Evolutionary conservation across 495 filamentous ascomycete genomes (phyloP), one percentile per base, ranked within the genome.

Genomic region (Penicillium angulare): DNA sequence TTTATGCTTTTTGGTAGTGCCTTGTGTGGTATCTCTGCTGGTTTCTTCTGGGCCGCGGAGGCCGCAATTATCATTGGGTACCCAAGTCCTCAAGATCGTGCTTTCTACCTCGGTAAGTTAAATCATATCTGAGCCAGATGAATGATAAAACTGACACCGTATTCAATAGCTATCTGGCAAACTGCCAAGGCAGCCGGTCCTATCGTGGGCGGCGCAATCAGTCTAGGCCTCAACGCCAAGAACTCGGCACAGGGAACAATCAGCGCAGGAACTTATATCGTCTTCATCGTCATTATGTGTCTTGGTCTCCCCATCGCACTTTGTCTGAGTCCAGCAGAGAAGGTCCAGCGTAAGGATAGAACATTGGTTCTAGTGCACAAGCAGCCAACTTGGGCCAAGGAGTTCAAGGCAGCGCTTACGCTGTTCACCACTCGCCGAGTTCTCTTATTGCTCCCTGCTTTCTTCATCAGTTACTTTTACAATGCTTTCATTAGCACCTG

Each of bases 11-110:
- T 86, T 44, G 83, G 84, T n/a, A 79, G 80, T 17, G 82, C 79
- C 5, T 60, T 82, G 29, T 86, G 83, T 56, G 84, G 84, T 43
- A 73, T 86, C 41, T 81, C 78, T 0, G 83, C 83, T 0, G 81
- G 82, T 10, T 74, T 85, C n/a, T 86, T 86, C 64, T 86, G 84
- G 84, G 76, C 75, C 42, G 76, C 80, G 3, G 83, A 86, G 60
- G 80, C 78, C 10, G 82, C 83, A n/a, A 85, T 86, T 42, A 82
- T 81, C 9, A 78, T 86, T 29, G 73, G 77, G 7, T 86, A 86
- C 55, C 81, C 82, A 0, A 83, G 84, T 46, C 75, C 77, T 5
- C 70, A 73, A 52, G 84, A 86, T 43, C 70, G 76, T 43, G 81
- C 78, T 13, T 74, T 76, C 42, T 78, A 77, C 33, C 51, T 66